Conservation (phyloP, 2,329 filamentous ascomycete species). For the Aspergillus fructus region DNA sequence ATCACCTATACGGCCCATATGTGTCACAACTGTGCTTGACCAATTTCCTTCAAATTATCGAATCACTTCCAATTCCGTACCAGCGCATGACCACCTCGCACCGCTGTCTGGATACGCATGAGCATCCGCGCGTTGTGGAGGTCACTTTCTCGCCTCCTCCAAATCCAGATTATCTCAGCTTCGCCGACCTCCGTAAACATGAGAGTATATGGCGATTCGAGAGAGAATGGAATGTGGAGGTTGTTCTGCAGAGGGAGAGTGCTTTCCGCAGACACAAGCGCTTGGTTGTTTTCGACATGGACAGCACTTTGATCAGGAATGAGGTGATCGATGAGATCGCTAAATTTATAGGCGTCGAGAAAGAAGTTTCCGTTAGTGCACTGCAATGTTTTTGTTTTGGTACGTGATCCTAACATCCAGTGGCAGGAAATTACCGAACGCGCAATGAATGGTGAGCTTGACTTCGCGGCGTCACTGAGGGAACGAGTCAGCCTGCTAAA, state of each 20-base stretch:
- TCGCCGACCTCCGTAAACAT: conserved; percentile 73
- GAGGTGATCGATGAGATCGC: conserved; percentile 97
- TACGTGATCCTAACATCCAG: conserved; percentile 9
- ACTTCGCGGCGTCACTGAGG: conserved; percentile 81
- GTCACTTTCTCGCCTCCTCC: conserved; percentile 52
- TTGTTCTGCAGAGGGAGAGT: conserved; percentile 71
- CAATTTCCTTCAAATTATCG: conserved; percentile 55
- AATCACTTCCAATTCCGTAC: conserved; percentile 50
- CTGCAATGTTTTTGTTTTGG: background rate
- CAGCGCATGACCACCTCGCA: conserved; percentile 49
- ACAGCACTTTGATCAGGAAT: conserved; percentile 93
- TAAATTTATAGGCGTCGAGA: conserved; percentile 76
- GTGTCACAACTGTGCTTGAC: conserved; percentile 57
- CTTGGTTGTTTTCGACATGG: conserved; percentile 96
- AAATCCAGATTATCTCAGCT: conserved; percentile 48
- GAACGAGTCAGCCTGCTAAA: conserved; percentile 78
- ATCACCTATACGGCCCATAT: conserved; percentile 56
- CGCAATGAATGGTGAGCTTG: conserved; percentile 93
- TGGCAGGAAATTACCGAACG: conserved; percentile 74
- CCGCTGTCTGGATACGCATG: conserved; percentile 48
- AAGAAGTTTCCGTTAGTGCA: conserved; percentile 65
- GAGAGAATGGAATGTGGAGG: conserved; percentile 84
- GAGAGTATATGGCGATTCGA: conserved; percentile 82
- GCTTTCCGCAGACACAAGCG: conserved; percentile 78
- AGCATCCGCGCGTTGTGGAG: conserved; percentile 53